A percentile compares a stretch with the other conserved stretches of the same genome.
Conservation (phyloP, 495 filamentous ascomycete species). For the Mycothermus thermophilus region DNA sequence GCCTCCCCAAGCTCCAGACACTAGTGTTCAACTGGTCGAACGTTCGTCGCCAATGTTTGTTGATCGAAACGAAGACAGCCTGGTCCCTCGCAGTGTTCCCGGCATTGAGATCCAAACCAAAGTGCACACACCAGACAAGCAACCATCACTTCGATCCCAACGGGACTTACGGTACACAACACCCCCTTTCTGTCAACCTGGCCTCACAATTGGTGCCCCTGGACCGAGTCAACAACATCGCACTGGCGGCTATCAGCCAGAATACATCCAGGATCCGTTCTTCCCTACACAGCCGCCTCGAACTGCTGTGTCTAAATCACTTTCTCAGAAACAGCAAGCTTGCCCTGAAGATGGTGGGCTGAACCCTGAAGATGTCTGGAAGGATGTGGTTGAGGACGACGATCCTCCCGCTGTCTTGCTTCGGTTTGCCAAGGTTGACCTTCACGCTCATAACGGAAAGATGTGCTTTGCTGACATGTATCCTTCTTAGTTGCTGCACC, state of each 20-base stretch:
- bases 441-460: too few relatives aligned
- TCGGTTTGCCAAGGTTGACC: slow-evolving; percentile 9
- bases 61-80: background rate
- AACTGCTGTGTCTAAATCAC: background rate
- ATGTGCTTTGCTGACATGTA: too few relatives aligned
- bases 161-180: too few relatives aligned
- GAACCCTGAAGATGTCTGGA: slow-evolving; percentile 6
- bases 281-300: background rate
- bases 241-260: too few relatives aligned
- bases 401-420: slow-evolving; percentile 5
- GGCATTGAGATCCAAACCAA: background rate
- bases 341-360: background rate
- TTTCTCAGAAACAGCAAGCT: background rate
- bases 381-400: slow-evolving; percentile 4
- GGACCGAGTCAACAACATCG: too few relatives aligned
- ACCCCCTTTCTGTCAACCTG: too few relatives aligned
- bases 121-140: too few relatives aligned
- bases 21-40: too few relatives aligned
- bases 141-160: too few relatives aligned
- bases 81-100: background rate
- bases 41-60: slow-evolving; percentile 3
- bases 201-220: too few relatives aligned
- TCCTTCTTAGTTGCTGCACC: slow-evolving; percentile 11
- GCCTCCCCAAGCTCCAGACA: too few relatives aligned
- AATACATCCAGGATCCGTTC: background rate